Percentiles rank a stretch among this genome's conserved stretches.
Conservation (phyloP, 2,329 filamentous ascomycete genomes). For the Bipolaris gigantea region DNA sequence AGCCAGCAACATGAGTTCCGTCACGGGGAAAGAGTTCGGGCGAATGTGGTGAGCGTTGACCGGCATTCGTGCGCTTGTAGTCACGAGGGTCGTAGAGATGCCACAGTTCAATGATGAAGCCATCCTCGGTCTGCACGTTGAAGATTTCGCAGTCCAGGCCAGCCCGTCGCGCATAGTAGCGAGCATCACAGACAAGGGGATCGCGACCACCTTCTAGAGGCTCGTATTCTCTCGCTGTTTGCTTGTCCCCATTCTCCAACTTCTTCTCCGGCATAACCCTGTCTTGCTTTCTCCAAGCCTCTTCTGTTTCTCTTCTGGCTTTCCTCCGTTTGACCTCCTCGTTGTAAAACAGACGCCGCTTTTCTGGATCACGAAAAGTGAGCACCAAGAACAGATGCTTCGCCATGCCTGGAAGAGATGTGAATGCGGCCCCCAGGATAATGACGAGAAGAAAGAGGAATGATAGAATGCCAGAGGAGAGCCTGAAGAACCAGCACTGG, state of each 20-base stretch:
- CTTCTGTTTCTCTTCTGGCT: slow-evolving; percentile 60
- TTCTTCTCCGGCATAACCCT: slow-evolving; percentile 42
- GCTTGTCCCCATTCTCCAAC: slow-evolving; percentile 30
- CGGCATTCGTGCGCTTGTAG: slow-evolving; percentile 57
- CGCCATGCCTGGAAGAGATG: slow-evolving; percentile 60
- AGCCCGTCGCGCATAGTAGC: slow-evolving; percentile 84
- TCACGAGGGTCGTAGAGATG: slow-evolving; percentile 85
- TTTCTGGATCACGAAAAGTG: slow-evolving; percentile 63
- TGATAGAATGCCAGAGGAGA: slow-evolving; percentile 74
- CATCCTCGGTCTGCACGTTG: slow-evolving; percentile 88
- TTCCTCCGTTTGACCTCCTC: slow-evolving; percentile 68
- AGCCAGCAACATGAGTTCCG: slow-evolving; percentile 25
- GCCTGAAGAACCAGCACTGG: slow-evolving; percentile 66
- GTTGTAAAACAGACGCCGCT: slow-evolving; percentile 66
- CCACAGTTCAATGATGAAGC: slow-evolving; percentile 86
- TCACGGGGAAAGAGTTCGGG: slow-evolving; percentile 63
- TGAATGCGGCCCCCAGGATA: slow-evolving; percentile 72
- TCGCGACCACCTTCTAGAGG: slow-evolving; percentile 82
- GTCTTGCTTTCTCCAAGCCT: slow-evolving; percentile 60
- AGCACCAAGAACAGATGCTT: slow-evolving; percentile 56
- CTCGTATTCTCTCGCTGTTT: slow-evolving; percentile 59
- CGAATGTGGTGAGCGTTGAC: slow-evolving; percentile 57
- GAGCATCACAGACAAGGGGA: slow-evolving; percentile 74
- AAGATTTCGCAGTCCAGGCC: slow-evolving; percentile 84
- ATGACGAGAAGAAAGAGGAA: slow-evolving; percentile 76